phyloP scores from a whole-genome alignment of 345 rosid genomes.

The Dimocarpus longan region DNA sequence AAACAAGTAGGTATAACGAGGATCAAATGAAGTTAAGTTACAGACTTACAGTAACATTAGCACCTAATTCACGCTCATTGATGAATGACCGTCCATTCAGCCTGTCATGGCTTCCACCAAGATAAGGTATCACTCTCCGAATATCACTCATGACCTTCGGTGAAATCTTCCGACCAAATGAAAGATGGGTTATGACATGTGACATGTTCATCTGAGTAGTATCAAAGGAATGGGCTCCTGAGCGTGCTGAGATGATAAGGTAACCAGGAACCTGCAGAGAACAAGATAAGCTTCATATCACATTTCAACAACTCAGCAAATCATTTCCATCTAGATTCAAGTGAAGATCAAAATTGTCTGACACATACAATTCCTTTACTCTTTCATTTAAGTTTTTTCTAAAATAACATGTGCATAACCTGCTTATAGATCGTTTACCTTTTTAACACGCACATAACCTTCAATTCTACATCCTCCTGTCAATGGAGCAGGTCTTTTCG shows the following conservation, averaged over 20 bases:
- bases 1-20: constrained; percentile 11
- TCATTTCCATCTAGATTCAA: neutral
- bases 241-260: constrained; percentile 85
- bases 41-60: constrained; percentile 93
- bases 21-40: neutral
- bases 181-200: constrained; percentile 83
- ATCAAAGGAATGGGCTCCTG: constrained; percentile 94
- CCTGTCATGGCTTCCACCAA: constrained; percentile 82
- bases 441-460: constrained; percentile 94
- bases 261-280: constrained; percentile 89
- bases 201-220: constrained; percentile 93
- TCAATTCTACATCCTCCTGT: constrained; percentile 97
- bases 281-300: constrained; percentile 1
- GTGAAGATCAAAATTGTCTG: neutral
- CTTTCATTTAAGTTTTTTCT: constrained; percentile 14
- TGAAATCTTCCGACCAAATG: constrained; percentile 74
- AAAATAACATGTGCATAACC: constrained; percentile 7
- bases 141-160: constrained; percentile 63
- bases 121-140: constrained; percentile 69
- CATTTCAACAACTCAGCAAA: neutral
- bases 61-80: constrained; percentile 72
- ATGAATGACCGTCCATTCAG: constrained; percentile 80
- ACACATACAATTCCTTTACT: constrained; percentile 1
- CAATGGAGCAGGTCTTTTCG: constrained; percentile 79
- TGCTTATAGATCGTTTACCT: constrained; percentile 45